Conservation (phyloP, 768 basidiomycete species). For the Amanita pallidorosea region DNA sequence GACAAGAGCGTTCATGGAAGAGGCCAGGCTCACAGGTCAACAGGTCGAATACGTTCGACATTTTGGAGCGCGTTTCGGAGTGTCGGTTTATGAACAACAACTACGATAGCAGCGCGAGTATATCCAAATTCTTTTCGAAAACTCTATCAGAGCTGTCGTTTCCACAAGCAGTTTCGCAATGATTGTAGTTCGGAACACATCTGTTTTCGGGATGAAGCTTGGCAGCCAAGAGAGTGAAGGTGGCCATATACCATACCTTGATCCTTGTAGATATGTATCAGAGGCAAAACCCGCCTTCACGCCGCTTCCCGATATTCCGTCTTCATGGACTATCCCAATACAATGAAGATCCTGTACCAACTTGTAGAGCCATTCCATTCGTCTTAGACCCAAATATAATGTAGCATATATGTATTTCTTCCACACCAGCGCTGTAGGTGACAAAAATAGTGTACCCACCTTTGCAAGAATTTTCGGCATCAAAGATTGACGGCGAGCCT, state of each 20-base stretch:
- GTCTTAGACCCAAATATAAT: no score
- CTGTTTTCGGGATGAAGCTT: slow-evolving; percentile 6
- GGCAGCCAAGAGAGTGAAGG: slow-evolving; percentile 1
- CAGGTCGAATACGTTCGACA: no score
- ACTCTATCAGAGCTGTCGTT: not conserved
- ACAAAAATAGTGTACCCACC: slow-evolving; percentile 7
- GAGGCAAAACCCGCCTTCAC: slow-evolving; percentile 10
- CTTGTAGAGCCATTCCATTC: no score
- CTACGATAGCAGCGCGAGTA: no score
- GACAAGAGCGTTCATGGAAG: no score
- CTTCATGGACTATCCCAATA: slow-evolving; percentile 12
- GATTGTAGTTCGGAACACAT: slow-evolving; percentile 11
- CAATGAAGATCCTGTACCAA: slow-evolving; percentile 10
- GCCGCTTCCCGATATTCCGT: slow-evolving; percentile 11
- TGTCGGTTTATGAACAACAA: no score
- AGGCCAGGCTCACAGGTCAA: no score
- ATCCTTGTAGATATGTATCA: slow-evolving; percentile 9
- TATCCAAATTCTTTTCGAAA: no score
- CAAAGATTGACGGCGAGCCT: slow-evolving; percentile 4
- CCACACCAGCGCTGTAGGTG: slow-evolving; percentile 1
- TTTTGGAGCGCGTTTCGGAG: no score
- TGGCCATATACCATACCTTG: slow-evolving; percentile 4
- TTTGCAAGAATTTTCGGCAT: slow-evolving; percentile 7
- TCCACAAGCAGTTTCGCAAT: slow-evolving; percentile 15
- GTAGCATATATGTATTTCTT: slow-evolving; percentile 9